Evolutionary conservation across 306 rosid species (phyloP).

Genomic region (Glycyrrhiza uralensis): DNA sequence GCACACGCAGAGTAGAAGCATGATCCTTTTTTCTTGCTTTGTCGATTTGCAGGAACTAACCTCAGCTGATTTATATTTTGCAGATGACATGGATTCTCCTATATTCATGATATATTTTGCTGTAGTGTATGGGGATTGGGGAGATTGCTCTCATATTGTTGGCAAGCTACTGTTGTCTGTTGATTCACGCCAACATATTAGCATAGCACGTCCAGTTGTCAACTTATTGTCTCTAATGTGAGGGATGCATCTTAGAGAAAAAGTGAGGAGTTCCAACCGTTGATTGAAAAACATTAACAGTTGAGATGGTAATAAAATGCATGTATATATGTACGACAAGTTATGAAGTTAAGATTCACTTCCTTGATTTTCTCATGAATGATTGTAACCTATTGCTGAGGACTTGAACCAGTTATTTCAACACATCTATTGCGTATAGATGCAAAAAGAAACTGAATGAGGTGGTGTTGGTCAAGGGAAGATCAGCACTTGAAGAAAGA

Average conservation of each 20-base stretch:
- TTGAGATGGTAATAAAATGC: neutral
- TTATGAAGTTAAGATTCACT: neutral
- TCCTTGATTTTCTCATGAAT: neutral
- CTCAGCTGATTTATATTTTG: slow-evolving; percentile 9
- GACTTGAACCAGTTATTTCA: neutral
- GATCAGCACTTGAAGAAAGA: neutral
- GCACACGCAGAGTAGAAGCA: neutral
- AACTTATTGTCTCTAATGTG: neutral
- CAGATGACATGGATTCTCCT: neutral
- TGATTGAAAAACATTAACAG: neutral
- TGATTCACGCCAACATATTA: neutral
- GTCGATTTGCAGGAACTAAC: slow-evolving; percentile 2
- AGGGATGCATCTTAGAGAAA: neutral
- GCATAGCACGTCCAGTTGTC: neutral
- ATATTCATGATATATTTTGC: neutral
- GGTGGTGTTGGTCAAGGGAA: neutral
- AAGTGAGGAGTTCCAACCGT: neutral
- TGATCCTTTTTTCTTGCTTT: neutral
- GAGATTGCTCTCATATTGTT: neutral
- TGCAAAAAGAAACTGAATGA: neutral
- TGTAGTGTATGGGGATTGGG: slow-evolving; percentile 1
- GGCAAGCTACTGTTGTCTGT: neutral
- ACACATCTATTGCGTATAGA: neutral
- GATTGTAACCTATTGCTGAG: neutral
- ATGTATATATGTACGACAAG: neutral